Base-by-base conservation (phyloP, 768 basidiomycete genomes). In the Cyclocybe aegerita region DNA sequence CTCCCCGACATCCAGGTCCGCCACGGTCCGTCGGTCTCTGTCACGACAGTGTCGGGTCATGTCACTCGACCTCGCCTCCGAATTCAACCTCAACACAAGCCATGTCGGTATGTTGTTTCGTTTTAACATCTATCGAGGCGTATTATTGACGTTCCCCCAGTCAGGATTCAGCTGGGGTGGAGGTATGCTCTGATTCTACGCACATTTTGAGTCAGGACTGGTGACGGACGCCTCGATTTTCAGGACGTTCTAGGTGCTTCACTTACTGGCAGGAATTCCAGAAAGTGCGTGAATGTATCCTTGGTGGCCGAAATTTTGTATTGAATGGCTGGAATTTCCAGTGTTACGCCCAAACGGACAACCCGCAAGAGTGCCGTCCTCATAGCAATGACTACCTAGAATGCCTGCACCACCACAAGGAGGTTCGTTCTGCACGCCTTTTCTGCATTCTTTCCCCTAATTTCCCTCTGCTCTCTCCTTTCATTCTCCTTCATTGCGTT, bases 191-290 rank as follows among this genome's bases (percentile, higher is more conserved):
- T 29, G 10, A 9, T 12, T 33, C 29, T 23, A 30, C 34, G 33
- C n/a, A 39, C 32, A 5, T n/a, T 4, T 45, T 34, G 11, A n/a
- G 10, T n/a, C 23, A 3, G 23, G 23, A 2, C 10, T 7, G 32
- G 17, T 16, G 35, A 44, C 30, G 36, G 11, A 46, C 29, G 50
- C 11, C 32, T 47, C 16, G 33, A 45, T 44, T 43, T 46, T 31
- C 50, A 93, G 92, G 91, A 59, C 83, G 83, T 56, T 83, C 90
- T 54, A 80, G 90, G 61, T 97, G 94, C 70, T 94, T 94, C 68
- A 76, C 82, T 9, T 91, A 87, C 72, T 96, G 93, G 93, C 93
- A 94, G 63, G 90, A 94, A 68, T 89, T 91, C 71, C 77, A 83
- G 58, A 88, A 85, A 64, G 88, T 86, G 50, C 23, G 61, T 46